Evolutionary conservation across 176 grass and related monocot genomes (phyloP).

Genomic region (Hordeum marinum): DNA sequence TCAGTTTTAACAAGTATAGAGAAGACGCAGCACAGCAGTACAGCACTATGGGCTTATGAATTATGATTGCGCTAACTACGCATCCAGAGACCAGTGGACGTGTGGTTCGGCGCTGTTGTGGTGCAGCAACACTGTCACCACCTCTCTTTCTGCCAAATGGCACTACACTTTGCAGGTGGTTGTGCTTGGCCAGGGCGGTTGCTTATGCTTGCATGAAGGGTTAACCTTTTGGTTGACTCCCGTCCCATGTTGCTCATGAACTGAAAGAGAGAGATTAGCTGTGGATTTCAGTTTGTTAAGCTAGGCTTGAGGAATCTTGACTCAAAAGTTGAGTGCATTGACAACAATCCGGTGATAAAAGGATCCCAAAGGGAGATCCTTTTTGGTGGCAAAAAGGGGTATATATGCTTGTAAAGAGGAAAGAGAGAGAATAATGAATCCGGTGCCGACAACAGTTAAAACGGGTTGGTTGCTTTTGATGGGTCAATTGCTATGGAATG

Average conservation of each 20-base stretch:
- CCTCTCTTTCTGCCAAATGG: slow-evolving; percentile 4
- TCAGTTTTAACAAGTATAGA: not conserved
- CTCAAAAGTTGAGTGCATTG: slow-evolving; percentile 40
- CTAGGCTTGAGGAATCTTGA: slow-evolving; percentile 41
- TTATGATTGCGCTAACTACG: not conserved
- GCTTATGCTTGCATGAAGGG: slow-evolving; percentile 22
- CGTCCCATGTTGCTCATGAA: slow-evolving; percentile 9
- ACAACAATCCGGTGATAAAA: slow-evolving; percentile 33
- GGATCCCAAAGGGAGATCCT: not conserved
- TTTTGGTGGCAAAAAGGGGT: slow-evolving; percentile 8
- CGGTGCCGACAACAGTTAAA: slow-evolving; percentile 20
- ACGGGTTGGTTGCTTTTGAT: slow-evolving; percentile 2
- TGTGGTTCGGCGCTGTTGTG: slow-evolving; percentile 9
- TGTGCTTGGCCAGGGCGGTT: not conserved
- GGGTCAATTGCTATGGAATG: slow-evolving; percentile 23
- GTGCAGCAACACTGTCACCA: not conserved
- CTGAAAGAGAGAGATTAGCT: slow-evolving; percentile 14
- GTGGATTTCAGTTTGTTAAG: slow-evolving; percentile 33
- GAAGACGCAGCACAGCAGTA: not conserved
- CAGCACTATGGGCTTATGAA: not conserved
- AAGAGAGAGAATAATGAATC: not conserved
- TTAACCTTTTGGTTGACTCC: slow-evolving; percentile 35
- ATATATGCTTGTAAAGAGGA: slow-evolving; percentile 23
- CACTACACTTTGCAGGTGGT: not conserved
- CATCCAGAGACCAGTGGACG: not conserved